Conservation (phyloP, 495 filamentous ascomycete species). For the Tuber umbilicatum region DNA sequence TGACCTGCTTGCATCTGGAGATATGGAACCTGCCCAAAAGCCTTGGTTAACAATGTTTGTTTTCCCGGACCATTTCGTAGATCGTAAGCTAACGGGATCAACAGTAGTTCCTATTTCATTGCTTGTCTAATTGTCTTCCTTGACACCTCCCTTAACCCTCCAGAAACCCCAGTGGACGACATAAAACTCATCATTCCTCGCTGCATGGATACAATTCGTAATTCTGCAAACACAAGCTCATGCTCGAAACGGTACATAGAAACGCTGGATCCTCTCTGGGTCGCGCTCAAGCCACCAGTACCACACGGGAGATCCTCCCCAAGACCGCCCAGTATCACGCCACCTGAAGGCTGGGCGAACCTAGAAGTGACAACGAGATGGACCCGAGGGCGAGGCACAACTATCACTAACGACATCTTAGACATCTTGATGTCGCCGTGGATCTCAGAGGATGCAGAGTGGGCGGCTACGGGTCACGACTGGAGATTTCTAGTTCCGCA, state of each 20-base stretch:
- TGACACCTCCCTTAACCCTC: slow-evolving; percentile 29
- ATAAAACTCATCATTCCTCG: slow-evolving; percentile 29
- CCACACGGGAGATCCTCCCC: slow-evolving; percentile 3
- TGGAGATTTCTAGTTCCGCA: slow-evolving; percentile 28
- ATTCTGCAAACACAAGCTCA: slow-evolving; percentile 17
- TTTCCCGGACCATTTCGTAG: background rate
- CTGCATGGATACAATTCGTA: slow-evolving; percentile 19
- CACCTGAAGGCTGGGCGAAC: slow-evolving; percentile 13
- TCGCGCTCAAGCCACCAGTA: slow-evolving; percentile 25
- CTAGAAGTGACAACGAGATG: slow-evolving; percentile 21
- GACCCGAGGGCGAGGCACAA: slow-evolving; percentile 22
- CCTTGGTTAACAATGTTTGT: slow-evolving; percentile 34
- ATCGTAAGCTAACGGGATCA: slow-evolving; percentile 10
- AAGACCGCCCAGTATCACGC: slow-evolving; percentile 9
- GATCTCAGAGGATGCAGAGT: slow-evolving; percentile 25
- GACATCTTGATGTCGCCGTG: slow-evolving; percentile 26
- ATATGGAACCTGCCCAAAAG: slow-evolving; percentile 19
- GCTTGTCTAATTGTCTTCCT: slow-evolving; percentile 32
- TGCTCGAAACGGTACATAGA: slow-evolving; percentile 30
- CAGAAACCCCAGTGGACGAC: slow-evolving; percentile 18
- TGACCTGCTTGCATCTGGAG: slow-evolving; percentile 22
- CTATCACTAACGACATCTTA: slow-evolving; percentile 27
- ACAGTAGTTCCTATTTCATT: slow-evolving; percentile 32
- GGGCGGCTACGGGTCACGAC: slow-evolving; percentile 19
- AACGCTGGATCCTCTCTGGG: slow-evolving; percentile 32